These are phyloP conservation scores for Petunia hybrid DNA, from an alignment of 305 asterid genomes.

Conservation along the genomic window DNA sequence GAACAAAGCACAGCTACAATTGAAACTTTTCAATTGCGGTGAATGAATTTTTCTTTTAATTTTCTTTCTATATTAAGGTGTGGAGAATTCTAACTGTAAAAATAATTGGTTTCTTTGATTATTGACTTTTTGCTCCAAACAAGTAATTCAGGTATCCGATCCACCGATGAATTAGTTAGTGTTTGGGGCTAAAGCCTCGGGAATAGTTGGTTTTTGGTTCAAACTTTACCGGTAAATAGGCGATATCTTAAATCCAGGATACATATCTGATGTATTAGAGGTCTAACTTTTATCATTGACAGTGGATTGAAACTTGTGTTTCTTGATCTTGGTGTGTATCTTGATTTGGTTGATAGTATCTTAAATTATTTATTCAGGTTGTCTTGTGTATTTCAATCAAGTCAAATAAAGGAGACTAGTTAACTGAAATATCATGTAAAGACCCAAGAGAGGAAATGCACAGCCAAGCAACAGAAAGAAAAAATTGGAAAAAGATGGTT, in stretches of 20 bases:
- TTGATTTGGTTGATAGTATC: constrained; percentile 24
- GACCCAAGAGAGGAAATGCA: constrained; percentile 1
- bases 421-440: neutral
- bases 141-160: constrained; percentile 10
- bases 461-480: neutral
- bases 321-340: neutral
- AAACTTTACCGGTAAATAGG: constrained; percentile 22
- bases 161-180: constrained; percentile 23
- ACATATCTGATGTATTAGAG: constrained; percentile 1
- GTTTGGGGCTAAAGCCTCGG: neutral
- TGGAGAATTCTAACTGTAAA: constrained; percentile 20
- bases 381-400: constrained; percentile 9
- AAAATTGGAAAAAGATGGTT: neutral
- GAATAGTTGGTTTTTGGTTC: neutral
- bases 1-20: constrained; percentile 1
- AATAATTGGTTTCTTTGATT: constrained; percentile 15
- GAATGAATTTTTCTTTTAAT: neutral
- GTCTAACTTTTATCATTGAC: neutral
- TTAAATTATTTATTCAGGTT: constrained; percentile 4
- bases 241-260: neutral
- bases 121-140: neutral
- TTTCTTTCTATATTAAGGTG: neutral
- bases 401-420: constrained; percentile 3
- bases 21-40: constrained; percentile 7
- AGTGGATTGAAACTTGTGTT: neutral